Percentiles rank a stretch among this genome's conserved stretches.
These are phyloP conservation scores for Wickerhamomyces sp. DNA, from an alignment of 1,139 yeast genomes.

Conservation along the genomic window DNA sequence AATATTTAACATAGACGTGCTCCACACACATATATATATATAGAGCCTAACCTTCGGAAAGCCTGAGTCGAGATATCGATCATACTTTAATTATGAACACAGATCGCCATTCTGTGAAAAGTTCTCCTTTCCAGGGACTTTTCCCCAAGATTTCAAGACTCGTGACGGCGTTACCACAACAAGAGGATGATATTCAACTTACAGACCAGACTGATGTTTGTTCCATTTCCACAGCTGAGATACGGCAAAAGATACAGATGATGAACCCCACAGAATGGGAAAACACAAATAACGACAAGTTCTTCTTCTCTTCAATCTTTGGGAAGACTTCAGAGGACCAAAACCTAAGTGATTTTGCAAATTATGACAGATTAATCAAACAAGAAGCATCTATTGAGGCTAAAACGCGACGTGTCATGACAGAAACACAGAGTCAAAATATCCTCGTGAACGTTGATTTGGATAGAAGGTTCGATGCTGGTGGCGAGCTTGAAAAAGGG, in stretches of 20 bases:
- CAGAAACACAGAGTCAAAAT: slow-evolving; percentile 13
- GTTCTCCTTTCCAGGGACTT: slow-evolving; percentile 5
- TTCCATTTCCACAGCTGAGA: slow-evolving; percentile 11
- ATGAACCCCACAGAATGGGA: slow-evolving; percentile 12
- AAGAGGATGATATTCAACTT: slow-evolving; percentile 3
- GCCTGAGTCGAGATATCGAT: too few relatives aligned
- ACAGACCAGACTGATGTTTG: slow-evolving; percentile 6
- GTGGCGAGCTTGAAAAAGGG: slow-evolving; percentile 12
- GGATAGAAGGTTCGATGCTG: slow-evolving; percentile 17
- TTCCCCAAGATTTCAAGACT: slow-evolving; percentile 11
- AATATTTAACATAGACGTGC: too few relatives aligned
- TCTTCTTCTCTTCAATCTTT: slow-evolving; percentile 19
- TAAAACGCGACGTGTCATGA: slow-evolving; percentile 15
- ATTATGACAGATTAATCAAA: slow-evolving; percentile 20
- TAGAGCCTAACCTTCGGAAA: too few relatives aligned
- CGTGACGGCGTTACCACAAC: slow-evolving; percentile 3
- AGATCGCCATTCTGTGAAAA: too few relatives aligned
- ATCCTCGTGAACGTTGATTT: slow-evolving; percentile 15
- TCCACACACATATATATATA: too few relatives aligned
- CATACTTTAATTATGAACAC: too few relatives aligned
- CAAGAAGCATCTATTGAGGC: slow-evolving; percentile 17
- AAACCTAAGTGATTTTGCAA: slow-evolving; percentile 17
- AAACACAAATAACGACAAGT: slow-evolving; percentile 16
- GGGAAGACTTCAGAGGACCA: slow-evolving; percentile 6
- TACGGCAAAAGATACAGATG: slow-evolving; percentile 9